Conservation (phyloP, 2,329 filamentous ascomycete species). For the Fusarium anguioides region DNA sequence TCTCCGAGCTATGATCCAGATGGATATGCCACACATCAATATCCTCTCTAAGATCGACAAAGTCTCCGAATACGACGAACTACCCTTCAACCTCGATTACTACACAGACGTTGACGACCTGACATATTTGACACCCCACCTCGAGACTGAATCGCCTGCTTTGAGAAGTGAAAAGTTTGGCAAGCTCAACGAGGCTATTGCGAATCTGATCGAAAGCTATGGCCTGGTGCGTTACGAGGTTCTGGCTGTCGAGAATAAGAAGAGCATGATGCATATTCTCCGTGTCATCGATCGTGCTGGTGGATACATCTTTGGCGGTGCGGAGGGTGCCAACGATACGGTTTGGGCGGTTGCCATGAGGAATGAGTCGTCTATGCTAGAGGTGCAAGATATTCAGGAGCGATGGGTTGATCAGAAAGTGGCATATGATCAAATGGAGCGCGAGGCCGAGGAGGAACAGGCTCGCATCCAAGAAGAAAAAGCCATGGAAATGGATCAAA, state of each 20-base stretch:
- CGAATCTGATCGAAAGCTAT: slow-evolving; percentile 88
- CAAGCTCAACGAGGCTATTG: slow-evolving; percentile 85
- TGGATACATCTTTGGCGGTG: slow-evolving; percentile 91
- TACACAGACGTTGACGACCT: slow-evolving; percentile 98
- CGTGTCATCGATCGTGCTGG: slow-evolving; percentile 90
- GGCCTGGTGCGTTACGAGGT: slow-evolving; percentile 92
- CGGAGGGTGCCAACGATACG: slow-evolving; percentile 92
- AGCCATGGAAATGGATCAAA: slow-evolving; percentile 52
- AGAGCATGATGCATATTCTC: slow-evolving; percentile 93
- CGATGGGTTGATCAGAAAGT: slow-evolving; percentile 93
- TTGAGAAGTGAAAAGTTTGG: slow-evolving; percentile 80
- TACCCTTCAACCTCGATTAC: slow-evolving; percentile 96
- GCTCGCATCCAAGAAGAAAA: slow-evolving; percentile 60
- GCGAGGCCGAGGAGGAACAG: slow-evolving; percentile 79
- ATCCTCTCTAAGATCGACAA: slow-evolving; percentile 99
- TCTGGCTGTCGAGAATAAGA: slow-evolving; percentile 94
- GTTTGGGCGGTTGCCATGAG: slow-evolving; percentile 98
- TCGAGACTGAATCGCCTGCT: slow-evolving; percentile 81
- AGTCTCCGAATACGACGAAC: slow-evolving; percentile 81
- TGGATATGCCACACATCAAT: slow-evolving; percentile 96
- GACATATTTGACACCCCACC: slow-evolving; percentile 80
- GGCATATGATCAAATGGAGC: slow-evolving; percentile 84
- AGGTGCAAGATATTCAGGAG: slow-evolving; percentile 91
- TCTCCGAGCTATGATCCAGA: slow-evolving; percentile 95
- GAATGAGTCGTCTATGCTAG: slow-evolving; percentile 77